Evolutionary conservation across 2,329 filamentous ascomycete genomes (phyloP).

Genomic region (Xylariaceae sp.): DNA sequence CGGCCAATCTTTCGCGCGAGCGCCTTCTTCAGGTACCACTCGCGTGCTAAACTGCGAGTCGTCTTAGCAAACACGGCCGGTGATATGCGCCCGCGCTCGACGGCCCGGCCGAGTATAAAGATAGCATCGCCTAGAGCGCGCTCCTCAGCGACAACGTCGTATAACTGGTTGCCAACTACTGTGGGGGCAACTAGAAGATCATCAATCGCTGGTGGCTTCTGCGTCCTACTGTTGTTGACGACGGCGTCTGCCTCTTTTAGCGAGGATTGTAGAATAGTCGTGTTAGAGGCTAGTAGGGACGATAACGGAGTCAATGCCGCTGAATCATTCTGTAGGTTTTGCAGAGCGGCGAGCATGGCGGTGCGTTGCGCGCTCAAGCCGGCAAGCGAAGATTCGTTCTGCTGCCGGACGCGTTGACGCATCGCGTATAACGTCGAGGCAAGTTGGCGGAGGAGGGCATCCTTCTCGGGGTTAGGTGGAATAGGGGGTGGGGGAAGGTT

Average conservation of each 20-base stretch:
- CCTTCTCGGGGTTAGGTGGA: conserved; percentile 94
- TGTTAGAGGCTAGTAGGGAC: conserved; percentile 75
- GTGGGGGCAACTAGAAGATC: conserved; percentile 93
- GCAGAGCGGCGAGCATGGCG: conserved; percentile 75
- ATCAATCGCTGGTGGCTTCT: conserved; percentile 79
- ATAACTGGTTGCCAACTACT: conserved; percentile 91
- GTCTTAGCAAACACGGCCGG: conserved; percentile 80
- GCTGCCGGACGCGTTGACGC: conserved; percentile 71
- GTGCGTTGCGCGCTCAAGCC: conserved; percentile 80
- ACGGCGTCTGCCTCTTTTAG: conserved; percentile 80
- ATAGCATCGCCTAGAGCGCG: conserved; percentile 84
- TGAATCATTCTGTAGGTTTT: conserved; percentile 76
- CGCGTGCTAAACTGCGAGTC: conserved; percentile 75
- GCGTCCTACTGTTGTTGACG: conserved; percentile 73
- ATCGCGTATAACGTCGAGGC: conserved; percentile 72
- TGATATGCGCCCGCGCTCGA: conserved; percentile 74
- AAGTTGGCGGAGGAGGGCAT: conserved; percentile 80
- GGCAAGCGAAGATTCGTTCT: conserved; percentile 76
- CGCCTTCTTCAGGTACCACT: conserved; percentile 86
- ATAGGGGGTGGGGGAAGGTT: conserved; percentile 78
- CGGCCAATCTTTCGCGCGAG: conserved; percentile 77
- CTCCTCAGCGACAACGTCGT: conserved; percentile 88
- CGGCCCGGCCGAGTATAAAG: conserved; percentile 77
- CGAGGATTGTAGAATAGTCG: conserved; percentile 76
- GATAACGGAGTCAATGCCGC: conserved; percentile 74